Base-by-base conservation (phyloP, 23 red algal genomes). In the Agarophyton chilense region DNA sequence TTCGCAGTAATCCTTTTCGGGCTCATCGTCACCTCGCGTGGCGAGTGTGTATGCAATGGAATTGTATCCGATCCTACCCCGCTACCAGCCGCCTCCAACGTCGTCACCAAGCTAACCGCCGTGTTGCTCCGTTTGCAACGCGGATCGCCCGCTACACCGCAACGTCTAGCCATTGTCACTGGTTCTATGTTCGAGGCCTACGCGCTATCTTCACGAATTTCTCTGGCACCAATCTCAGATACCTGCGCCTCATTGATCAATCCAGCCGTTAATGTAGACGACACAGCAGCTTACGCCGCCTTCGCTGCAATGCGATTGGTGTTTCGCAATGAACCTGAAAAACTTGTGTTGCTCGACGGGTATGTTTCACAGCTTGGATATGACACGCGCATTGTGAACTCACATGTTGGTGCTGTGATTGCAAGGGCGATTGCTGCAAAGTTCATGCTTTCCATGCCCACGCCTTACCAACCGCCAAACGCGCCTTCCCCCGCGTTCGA, bases 241-340 rank as follows among this genome's bases (percentile, higher is more conserved):
- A 33, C 47, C 17, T 70, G 64, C 52, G 36, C 84, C 29, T 63
- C 71, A 19, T 38, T 62, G 4, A 24, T 73, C n/a, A 43, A 45
- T 36, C 64, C 84, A 28, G 31, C 56, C 17, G 63, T 43, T 17
- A 34, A 71, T 44, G 56, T 72, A 0, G 84, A 89, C 19, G 84
- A 70, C 25, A 60, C 47, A 3, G 84, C 52, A 38, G 84, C 24
- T 18, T 77, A 89, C 45, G 84, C 84, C 42, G 84, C 46, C 44
- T 78, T 74, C 24, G 41, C 66, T 28, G 84, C 71, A 11, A 70
- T 89, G 43, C 52, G 64, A 1, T 52, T 58, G 11, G 66, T 73
- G 18, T 75, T 89, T 38, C 42, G 40, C 18, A 70, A 54, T 19
- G 83, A 87, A 18, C 83, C 83, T 18, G 84, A 60, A 28, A 89